Percentiles rank a stretch among this genome's conserved stretches.
Conservation (phyloP, 106 monocot genomes). For the Platanthera zijinensis region DNA sequence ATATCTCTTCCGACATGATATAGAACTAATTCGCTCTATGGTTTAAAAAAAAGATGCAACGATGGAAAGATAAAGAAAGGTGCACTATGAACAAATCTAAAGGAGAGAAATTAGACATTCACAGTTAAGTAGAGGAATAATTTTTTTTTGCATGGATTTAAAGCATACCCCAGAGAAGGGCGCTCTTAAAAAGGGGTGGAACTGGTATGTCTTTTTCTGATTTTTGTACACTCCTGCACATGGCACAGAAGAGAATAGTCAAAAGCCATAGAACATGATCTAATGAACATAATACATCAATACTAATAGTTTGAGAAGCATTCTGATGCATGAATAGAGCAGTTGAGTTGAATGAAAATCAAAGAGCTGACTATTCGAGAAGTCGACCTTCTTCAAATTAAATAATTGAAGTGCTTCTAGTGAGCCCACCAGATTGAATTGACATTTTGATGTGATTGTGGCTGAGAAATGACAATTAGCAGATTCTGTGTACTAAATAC, state of each 20-base stretch:
- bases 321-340: neutral
- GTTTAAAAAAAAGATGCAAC: too few species aligned
- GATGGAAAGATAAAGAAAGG: too few species aligned
- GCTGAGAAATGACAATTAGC: neutral
- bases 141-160: neutral
- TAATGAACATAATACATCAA: neutral
- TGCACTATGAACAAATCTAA: neutral
- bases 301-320: neutral
- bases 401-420: neutral
- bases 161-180: constrained; percentile 67
- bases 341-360: too few species aligned
- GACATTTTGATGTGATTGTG: neutral
- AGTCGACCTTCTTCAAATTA: neutral
- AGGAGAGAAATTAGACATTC: neutral
- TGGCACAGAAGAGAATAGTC: neutral
- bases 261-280: neutral
- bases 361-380: neutral
- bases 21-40: too few species aligned
- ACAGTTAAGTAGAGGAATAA: neutral
- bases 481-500: neutral
- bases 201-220: constrained; percentile 73
- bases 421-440: neutral
- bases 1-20: too few species aligned
- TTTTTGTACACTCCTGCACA: constrained; percentile 59
- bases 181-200: constrained; percentile 73